Evolutionary conservation across 768 basidiomycete genomes (phyloP).

Genomic region (Mycena capillaripes): DNA sequence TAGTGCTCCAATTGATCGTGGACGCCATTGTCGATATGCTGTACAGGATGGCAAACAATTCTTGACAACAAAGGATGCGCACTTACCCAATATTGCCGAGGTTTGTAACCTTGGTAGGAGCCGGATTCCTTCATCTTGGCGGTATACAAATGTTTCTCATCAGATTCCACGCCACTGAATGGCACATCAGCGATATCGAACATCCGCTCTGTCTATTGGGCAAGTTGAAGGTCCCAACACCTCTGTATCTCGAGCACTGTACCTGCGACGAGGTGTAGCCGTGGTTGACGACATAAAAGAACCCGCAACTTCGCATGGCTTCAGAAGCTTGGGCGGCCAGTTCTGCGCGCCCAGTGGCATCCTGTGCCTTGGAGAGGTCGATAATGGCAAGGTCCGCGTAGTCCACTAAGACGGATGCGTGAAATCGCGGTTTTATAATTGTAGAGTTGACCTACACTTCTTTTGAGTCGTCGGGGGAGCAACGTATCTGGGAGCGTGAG

Average conservation of each 20-base stretch:
- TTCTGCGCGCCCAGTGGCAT: constrained; percentile 51
- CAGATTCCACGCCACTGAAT: constrained; percentile 54
- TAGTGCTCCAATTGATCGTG: constrained; percentile 76
- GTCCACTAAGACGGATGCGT: constrained; percentile 46
- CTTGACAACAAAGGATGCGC: not conserved
- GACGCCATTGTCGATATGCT: constrained; percentile 76
- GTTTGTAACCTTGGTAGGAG: constrained; percentile 70
- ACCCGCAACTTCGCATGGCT: constrained; percentile 61
- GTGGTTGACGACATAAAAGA: constrained; percentile 66
- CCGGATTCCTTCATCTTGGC: constrained; percentile 57
- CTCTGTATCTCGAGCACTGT: not conserved
- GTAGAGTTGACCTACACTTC: constrained; percentile 45
- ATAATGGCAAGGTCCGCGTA: constrained; percentile 66
- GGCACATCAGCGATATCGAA: constrained; percentile 65
- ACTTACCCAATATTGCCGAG: constrained; percentile 66
- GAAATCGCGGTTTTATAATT: not conserved
- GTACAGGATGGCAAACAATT: not conserved
- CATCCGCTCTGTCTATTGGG: constrained; percentile 56
- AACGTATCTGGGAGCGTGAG: constrained; percentile 53
- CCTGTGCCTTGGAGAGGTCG: constrained; percentile 59
- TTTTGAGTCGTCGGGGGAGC: constrained; percentile 51
- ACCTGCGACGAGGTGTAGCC: constrained; percentile 58
- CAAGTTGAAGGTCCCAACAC: not conserved
- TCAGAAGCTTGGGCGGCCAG: constrained; percentile 58
- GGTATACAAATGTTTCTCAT: constrained; percentile 59